These are phyloP conservation scores for Sarocladiaceae sp. DNA, from an alignment of 2,329 filamentous ascomycete species.

Conservation along the genomic window DNA sequence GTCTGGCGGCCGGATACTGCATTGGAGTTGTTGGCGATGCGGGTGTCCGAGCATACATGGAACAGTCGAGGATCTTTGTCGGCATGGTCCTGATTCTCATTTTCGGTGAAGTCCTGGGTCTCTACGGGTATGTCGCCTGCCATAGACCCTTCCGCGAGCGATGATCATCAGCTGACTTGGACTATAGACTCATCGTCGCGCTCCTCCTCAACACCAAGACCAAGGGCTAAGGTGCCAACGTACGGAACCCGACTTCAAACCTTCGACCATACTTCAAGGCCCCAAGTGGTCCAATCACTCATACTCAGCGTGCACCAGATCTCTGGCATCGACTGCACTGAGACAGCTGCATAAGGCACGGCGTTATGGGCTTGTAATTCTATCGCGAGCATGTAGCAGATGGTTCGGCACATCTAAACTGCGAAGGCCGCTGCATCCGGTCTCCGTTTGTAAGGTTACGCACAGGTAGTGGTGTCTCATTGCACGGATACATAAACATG, in stretches of 20 bases:
- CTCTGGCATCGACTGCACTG: background rate
- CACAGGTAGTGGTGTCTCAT: conserved; percentile 2
- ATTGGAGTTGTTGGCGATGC: conserved; percentile 94
- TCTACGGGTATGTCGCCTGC: conserved; percentile 75
- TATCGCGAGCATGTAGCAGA: conserved; percentile 1
- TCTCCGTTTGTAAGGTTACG: conserved; percentile 5
- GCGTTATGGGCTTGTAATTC: conserved; percentile 28
- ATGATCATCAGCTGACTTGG: background rate
- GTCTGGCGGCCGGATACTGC: conserved; percentile 89
- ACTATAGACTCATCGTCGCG: conserved; percentile 74
- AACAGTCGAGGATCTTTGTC: conserved; percentile 91
- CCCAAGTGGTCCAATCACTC: background rate
- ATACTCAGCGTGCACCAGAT: background rate
- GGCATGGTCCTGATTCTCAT: conserved; percentile 98
- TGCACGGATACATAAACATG: conserved; percentile 3
- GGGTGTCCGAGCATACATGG: conserved; percentile 92
- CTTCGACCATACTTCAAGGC: background rate
- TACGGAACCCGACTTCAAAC: background rate
- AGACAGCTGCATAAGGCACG: conserved; percentile 29
- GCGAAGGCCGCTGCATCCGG: background rate
- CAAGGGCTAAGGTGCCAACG: conserved; percentile 44
- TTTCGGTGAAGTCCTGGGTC: conserved; percentile 93
- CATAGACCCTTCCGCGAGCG: too few species aligned
- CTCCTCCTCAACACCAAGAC: conserved; percentile 88
- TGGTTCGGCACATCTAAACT: background rate